These are phyloP conservation scores for Corymbia maculata DNA, from an alignment of 345 rosid genomes.

Conservation along the genomic window DNA sequence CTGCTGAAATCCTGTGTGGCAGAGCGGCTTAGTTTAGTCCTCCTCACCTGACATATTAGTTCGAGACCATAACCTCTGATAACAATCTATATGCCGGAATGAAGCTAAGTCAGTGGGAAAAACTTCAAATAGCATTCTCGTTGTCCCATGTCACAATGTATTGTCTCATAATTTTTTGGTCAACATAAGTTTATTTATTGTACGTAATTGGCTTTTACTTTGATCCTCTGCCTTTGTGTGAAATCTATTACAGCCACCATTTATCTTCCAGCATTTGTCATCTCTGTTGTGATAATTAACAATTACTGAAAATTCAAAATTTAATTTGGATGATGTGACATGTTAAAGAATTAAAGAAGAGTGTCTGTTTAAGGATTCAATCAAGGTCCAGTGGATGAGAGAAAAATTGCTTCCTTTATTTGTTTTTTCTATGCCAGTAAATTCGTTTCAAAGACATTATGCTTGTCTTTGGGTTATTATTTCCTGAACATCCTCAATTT, in stretches of 20 bases:
- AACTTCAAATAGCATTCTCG: not conserved
- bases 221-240: not conserved
- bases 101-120: not conserved
- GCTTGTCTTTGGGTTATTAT: not conserved
- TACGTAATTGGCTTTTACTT: not conserved
- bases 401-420: not conserved
- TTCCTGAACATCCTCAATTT: not conserved
- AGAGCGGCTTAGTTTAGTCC: not conserved
- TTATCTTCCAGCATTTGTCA: not conserved
- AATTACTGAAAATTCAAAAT: not conserved
- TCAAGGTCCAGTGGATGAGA: not conserved
- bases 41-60: not conserved
- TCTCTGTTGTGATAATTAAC: not conserved
- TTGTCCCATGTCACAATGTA: not conserved
- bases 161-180: not conserved
- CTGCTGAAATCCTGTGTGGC: not conserved
- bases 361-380: not conserved
- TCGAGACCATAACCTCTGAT: not conserved
- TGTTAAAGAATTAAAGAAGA: not conserved
- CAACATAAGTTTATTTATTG: not conserved
- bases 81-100: not conserved
- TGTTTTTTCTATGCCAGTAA: not conserved
- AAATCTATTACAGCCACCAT: not conserved
- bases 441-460: not conserved
- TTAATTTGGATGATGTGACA: not conserved